Conservation (phyloP, 1,139 yeast genomes). For the Sugiyamaella pinicola region DNA sequence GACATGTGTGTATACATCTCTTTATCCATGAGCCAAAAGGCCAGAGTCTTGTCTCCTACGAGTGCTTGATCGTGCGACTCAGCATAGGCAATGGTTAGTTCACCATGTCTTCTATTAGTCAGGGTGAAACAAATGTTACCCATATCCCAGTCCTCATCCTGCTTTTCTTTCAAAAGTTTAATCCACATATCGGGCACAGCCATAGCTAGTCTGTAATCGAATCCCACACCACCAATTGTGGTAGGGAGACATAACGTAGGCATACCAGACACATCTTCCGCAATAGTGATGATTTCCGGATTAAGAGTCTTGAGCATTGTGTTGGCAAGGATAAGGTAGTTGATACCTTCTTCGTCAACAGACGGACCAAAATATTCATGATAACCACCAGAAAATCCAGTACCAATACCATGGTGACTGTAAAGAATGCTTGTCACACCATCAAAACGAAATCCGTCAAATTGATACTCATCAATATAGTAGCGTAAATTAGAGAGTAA, state of each 20-base stretch:
- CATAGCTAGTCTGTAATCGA: slow-evolving; percentile 92
- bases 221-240: slow-evolving; percentile 81
- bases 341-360: slow-evolving; percentile 85
- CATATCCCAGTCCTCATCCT: slow-evolving; percentile 92
- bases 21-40: slow-evolving; percentile 98
- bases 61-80: slow-evolving; percentile 98
- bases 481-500: slow-evolving; percentile 84
- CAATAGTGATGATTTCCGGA: slow-evolving; percentile 71
- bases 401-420: slow-evolving; percentile 87
- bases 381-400: slow-evolving; percentile 88
- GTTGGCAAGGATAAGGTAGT: slow-evolving; percentile 87
- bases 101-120: slow-evolving; percentile 86
- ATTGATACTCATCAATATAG: slow-evolving; percentile 77
- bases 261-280: slow-evolving; percentile 98
- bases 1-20: slow-evolving; percentile 98
- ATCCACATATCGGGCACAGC: slow-evolving; percentile 99
- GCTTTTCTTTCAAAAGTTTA: slow-evolving; percentile 77
- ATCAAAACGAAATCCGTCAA: slow-evolving; percentile 96
- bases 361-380: slow-evolving; percentile 82
- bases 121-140: slow-evolving; percentile 77
- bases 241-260: slow-evolving; percentile 87
- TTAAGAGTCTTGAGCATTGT: slow-evolving; percentile 61
- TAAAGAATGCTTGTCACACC: slow-evolving; percentile 96
- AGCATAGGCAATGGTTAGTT: slow-evolving; percentile 87
- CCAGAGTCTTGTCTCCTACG: slow-evolving; percentile 94